These are phyloP conservation scores for Gossypium herbaceum DNA, from an alignment of 345 rosid genomes.

Conservation along the genomic window DNA sequence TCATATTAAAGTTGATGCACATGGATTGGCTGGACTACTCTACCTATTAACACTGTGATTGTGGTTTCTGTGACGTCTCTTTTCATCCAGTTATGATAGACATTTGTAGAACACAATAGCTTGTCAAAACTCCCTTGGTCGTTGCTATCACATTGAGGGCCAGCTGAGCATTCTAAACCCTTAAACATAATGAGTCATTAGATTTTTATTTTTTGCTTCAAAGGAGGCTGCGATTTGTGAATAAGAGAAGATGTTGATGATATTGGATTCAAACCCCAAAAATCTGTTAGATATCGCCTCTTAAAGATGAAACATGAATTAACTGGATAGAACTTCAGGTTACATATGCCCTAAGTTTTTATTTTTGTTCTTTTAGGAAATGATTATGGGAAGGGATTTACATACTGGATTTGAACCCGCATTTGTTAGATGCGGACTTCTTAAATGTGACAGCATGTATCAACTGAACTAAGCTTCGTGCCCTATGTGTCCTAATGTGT, in stretches of 20 bases:
- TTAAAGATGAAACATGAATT: no score
- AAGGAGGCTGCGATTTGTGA: no score
- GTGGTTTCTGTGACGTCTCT: not conserved
- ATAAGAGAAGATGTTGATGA: no score
- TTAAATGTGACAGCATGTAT: not conserved
- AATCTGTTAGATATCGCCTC: no score
- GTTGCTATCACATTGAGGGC: not conserved
- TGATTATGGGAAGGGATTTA: not conserved
- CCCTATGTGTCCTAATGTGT: no score
- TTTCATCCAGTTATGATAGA: not conserved
- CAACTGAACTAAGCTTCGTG: not conserved
- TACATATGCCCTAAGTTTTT: no score
- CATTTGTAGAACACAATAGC: not conserved
- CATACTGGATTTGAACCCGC: not conserved
- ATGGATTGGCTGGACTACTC: no score
- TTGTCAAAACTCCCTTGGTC: not conserved
- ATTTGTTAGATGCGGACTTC: not conserved
- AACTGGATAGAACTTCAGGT: no score
- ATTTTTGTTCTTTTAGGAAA: no score
- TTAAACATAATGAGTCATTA: not conserved
- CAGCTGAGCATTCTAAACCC: not conserved
- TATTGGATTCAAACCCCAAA: no score
- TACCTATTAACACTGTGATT: not conserved
- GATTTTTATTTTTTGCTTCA: not conserved
- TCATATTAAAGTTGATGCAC: no score